These are phyloP conservation scores for Pseudoturritis turrita DNA, from an alignment of 345 rosid species.

Conservation along the genomic window DNA sequence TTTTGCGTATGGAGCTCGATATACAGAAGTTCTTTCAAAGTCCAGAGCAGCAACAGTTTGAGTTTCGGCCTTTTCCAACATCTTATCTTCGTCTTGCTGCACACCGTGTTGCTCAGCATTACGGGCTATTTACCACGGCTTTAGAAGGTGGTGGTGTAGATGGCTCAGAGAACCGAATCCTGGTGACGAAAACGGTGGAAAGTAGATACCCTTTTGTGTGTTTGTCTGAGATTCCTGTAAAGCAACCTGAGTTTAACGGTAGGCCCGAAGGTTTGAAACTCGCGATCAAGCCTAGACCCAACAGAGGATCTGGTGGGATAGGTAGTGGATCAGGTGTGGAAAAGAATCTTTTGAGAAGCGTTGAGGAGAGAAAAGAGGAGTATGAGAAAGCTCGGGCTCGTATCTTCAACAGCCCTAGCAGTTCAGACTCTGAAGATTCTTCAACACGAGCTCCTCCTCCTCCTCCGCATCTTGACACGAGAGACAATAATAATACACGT, in stretches of 20 bases:
- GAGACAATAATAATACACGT: slow-evolving; percentile 12
- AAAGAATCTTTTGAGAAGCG: slow-evolving; percentile 52
- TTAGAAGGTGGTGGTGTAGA: slow-evolving; percentile 60
- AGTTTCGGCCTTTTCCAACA: slow-evolving; percentile 81
- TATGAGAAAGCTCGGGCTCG: slow-evolving; percentile 94
- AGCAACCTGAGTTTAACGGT: slow-evolving; percentile 54
- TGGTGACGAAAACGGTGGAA: slow-evolving; percentile 60
- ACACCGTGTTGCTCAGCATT: slow-evolving; percentile 93
- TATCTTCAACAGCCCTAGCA: slow-evolving; percentile 63
- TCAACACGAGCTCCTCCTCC: slow-evolving; percentile 34
- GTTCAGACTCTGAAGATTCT: slow-evolving; percentile 57
- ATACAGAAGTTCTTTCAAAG: slow-evolving; percentile 79
- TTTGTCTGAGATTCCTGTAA: slow-evolving; percentile 72
- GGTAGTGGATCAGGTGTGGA: slow-evolving; percentile 51
- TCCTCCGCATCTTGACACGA: slow-evolving; percentile 30
- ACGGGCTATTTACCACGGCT: slow-evolving; percentile 79
- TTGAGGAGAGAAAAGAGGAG: slow-evolving; percentile 95
- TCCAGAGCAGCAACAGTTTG: slow-evolving; percentile 65
- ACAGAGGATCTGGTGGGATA: slow-evolving; percentile 42
- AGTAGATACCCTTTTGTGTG: slow-evolving; percentile 64
- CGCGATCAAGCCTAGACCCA: slow-evolving; percentile 66
- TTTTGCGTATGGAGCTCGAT: slow-evolving; percentile 93
- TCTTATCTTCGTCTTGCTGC: slow-evolving; percentile 95
- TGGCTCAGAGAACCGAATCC: slow-evolving; percentile 60
- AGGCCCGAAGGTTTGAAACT: slow-evolving; percentile 60